Conservation (phyloP, 2,329 filamentous ascomycete species). For the Ophiocordyceps camponoti-leonardi region DNA sequence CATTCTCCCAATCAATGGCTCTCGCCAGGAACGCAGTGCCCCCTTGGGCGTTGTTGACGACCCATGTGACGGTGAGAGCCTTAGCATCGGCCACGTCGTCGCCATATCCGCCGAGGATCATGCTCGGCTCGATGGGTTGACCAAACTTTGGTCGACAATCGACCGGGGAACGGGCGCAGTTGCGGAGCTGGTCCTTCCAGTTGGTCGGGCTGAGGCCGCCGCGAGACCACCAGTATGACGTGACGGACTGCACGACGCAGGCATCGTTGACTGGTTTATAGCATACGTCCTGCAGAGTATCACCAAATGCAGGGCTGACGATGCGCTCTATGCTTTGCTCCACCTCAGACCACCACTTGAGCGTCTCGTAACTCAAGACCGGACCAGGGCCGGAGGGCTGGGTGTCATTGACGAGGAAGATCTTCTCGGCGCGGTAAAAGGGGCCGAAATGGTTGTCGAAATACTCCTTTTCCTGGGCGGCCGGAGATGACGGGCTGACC, state of each 20-base stretch:
- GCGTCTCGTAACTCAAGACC: constrained; percentile 73
- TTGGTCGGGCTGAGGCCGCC: constrained; percentile 19
- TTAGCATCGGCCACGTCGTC: constrained; percentile 53
- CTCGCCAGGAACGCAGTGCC: constrained; percentile 50
- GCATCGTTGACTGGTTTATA: constrained; percentile 82
- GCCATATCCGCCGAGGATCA: constrained; percentile 70
- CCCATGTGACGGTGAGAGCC: constrained; percentile 85
- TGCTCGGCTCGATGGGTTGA: constrained; percentile 70
- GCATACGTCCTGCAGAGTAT: constrained; percentile 69
- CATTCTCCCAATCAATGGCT: constrained; percentile 81
- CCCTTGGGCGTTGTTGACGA: constrained; percentile 72
- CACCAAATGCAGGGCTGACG: constrained; percentile 49
- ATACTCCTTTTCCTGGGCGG: constrained; percentile 83
- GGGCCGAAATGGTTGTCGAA: constrained; percentile 90
- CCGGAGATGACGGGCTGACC: constrained; percentile 87
- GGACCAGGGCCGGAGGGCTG: constrained; percentile 44
- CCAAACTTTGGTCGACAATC: constrained; percentile 76
- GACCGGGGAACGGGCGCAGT: constrained; percentile 66
- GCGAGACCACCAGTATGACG: constrained; percentile 65
- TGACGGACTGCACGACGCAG: constrained; percentile 87
- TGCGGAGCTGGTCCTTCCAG: constrained; percentile 57
- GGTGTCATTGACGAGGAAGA: constrained; percentile 84
- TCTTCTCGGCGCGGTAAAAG: constrained; percentile 88
- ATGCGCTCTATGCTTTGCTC: constrained; percentile 61
- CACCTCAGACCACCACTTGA: constrained; percentile 87